Evolutionary conservation across 2,329 filamentous ascomycete species (phyloP).

Genomic region (Celoporthe dispersa): DNA sequence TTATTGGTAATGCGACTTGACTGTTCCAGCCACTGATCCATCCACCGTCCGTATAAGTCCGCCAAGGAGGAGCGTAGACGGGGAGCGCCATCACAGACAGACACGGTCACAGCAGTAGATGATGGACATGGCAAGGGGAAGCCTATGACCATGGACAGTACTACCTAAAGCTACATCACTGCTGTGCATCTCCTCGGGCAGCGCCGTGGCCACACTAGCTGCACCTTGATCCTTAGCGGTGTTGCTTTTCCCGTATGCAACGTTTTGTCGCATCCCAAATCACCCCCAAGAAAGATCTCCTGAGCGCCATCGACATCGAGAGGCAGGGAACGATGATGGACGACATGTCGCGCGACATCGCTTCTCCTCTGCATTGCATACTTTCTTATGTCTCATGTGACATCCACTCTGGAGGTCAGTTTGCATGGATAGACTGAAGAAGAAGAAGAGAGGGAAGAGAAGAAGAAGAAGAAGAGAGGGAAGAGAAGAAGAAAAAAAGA

Average conservation of each 20-base stretch:
- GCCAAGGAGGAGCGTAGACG: background rate
- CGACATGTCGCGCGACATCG: background rate
- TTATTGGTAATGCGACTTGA: background rate
- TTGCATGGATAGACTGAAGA: background rate
- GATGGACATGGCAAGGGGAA: background rate
- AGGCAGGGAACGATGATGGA: background rate
- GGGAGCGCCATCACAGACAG: background rate
- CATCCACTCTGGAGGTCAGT: background rate
- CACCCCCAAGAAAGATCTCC: background rate
- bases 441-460: too few relatives aligned
- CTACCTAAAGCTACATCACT: background rate
- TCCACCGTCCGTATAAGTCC: background rate
- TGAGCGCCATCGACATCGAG: conserved; percentile 1
- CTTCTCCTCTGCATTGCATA: background rate
- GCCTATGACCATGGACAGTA: background rate
- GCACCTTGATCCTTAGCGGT: background rate
- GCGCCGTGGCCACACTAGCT: background rate
- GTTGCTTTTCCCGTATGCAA: conserved; percentile 1
- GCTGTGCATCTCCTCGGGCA: background rate
- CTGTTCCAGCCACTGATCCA: background rate
- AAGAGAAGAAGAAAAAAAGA: too few relatives aligned
- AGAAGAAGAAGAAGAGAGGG: too few relatives aligned
- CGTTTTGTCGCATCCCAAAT: background rate
- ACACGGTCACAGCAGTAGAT: background rate
- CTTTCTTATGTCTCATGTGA: background rate